Conservation (phyloP, 495 filamentous ascomycete species). For the Xylaria castorea region DNA sequence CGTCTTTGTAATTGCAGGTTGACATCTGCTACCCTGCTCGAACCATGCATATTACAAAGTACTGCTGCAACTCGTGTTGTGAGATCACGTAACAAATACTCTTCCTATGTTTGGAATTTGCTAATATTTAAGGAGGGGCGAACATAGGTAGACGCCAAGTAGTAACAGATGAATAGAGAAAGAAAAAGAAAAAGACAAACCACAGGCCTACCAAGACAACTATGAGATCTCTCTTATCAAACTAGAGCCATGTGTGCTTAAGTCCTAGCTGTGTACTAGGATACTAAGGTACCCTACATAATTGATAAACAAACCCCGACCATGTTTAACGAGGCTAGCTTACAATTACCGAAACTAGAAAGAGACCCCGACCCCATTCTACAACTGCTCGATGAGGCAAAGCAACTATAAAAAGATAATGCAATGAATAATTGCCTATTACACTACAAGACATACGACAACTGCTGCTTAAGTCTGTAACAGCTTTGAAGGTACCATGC, state of each 20-base stretch:
- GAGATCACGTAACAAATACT: slow-evolving; percentile 12
- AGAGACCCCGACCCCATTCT: not conserved
- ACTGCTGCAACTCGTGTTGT: not conserved
- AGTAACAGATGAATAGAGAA: not conserved
- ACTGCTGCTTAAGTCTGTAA: not conserved
- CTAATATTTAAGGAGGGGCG: not conserved
- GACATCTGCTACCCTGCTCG: not conserved
- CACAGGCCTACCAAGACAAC: not conserved
- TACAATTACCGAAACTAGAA: slow-evolving; percentile 9
- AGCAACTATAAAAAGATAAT: slow-evolving; percentile 2
- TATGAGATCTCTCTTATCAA: not conserved
- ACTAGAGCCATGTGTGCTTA: not conserved
- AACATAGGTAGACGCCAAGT: not conserved
- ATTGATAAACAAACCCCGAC: not conserved
- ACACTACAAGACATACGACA: not conserved
- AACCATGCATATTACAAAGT: slow-evolving; percentile 1
- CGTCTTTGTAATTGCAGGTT: slow-evolving; percentile 24
- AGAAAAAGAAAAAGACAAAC: not conserved
- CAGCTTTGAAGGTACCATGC: not conserved
- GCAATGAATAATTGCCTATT: not conserved
- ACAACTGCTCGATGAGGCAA: slow-evolving; percentile 7
- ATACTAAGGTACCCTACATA: not conserved
- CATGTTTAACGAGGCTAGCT: not conserved
- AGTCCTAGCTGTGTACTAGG: not conserved
- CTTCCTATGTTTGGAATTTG: not conserved